phyloP scores from a whole-genome alignment of 176 grass and related monocot species.

The Eragrostis curvula region DNA sequence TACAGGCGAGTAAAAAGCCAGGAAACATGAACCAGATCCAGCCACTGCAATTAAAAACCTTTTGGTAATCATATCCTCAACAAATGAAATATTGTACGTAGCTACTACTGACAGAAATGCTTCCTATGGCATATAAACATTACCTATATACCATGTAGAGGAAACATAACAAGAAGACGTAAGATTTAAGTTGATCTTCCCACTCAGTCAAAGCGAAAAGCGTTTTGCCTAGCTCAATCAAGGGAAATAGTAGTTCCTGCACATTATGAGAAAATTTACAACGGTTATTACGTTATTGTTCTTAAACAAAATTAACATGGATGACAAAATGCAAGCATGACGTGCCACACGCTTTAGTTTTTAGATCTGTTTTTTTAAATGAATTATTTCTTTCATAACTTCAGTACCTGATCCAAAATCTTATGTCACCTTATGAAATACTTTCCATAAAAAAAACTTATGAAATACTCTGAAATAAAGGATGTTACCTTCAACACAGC shows the following conservation, averaged over 20 bases:
- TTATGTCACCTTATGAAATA: background rate
- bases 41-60: constrained; percentile 45
- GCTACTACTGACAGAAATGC: background rate
- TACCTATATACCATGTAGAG: constrained; percentile 83
- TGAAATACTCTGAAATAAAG: background rate
- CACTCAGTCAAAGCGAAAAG: constrained; percentile 70
- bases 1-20: constrained; percentile 57
- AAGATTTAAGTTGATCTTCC: constrained; percentile 89
- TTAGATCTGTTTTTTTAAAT: background rate
- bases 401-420: background rate
- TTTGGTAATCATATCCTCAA: background rate
- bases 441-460: too few relatives aligned
- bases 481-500: constrained; percentile 72
- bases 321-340: too few relatives aligned
- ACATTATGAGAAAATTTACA: background rate
- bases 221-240: constrained; percentile 75
- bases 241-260: constrained; percentile 93
- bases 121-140: background rate
- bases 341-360: background rate
- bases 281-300: background rate
- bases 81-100: background rate
- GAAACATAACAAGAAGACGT: constrained; percentile 68
- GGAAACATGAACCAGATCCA: constrained; percentile 77
- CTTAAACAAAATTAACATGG: background rate
- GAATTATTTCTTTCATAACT: background rate